A percentile compares a stretch with the other conserved stretches of the same genome.
Conservation (phyloP, 2,329 filamentous ascomycete species). For the Geosmithia flava region DNA sequence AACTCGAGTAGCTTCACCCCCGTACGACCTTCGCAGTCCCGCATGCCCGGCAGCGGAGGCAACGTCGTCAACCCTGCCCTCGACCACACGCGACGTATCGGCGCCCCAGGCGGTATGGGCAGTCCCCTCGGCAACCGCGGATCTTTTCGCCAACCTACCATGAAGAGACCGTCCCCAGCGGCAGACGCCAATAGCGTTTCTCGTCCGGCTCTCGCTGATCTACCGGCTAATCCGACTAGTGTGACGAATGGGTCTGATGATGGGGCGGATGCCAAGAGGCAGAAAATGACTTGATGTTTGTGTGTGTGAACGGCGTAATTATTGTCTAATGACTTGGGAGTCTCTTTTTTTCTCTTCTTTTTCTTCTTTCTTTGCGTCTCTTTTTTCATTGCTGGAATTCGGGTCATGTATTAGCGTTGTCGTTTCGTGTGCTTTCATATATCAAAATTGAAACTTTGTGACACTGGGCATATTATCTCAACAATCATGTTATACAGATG, state of each 20-base stretch:
- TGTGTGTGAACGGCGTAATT: background rate
- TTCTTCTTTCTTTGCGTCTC: no score
- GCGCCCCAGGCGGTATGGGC: slow-evolving; percentile 38
- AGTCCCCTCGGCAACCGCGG: slow-evolving; percentile 46
- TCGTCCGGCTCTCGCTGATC: slow-evolving; percentile 36
- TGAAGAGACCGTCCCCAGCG: slow-evolving; percentile 33
- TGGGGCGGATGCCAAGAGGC: slow-evolving; percentile 36
- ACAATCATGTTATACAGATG: no score
- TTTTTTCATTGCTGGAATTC: no score
- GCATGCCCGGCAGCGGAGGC: slow-evolving; percentile 13
- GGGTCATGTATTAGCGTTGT: no score
- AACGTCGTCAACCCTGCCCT: slow-evolving; percentile 40
- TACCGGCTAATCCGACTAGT: slow-evolving; percentile 29
- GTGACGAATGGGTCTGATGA: slow-evolving; percentile 6
- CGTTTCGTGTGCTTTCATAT: no score
- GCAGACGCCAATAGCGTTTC: slow-evolving; percentile 10
- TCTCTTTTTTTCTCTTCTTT: no score
- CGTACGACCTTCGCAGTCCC: slow-evolving; percentile 11
- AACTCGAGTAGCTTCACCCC: slow-evolving; percentile 15
- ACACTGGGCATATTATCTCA: no score
- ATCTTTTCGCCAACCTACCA: slow-evolving; percentile 47
- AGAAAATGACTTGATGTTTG: slow-evolving; percentile 25
- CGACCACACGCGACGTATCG: slow-evolving; percentile 43
- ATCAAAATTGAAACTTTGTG: no score
- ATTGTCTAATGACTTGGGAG: no score